Evolutionary conservation across 2,329 filamentous ascomycete species (phyloP).

Genomic region (Tympanopsis confertula): DNA sequence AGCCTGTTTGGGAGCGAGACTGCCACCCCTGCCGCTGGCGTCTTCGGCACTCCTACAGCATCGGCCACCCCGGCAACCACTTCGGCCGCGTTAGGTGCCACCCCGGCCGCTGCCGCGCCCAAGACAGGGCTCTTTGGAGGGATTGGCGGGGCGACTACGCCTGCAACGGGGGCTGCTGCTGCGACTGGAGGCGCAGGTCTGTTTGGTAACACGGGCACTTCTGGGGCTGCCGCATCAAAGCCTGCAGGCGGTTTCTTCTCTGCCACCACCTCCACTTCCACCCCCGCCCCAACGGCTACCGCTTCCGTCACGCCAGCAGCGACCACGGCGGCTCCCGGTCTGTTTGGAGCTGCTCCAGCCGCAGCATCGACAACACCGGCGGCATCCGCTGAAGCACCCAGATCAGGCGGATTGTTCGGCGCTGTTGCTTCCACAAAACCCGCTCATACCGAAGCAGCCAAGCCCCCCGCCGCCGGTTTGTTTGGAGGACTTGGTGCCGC

Average conservation of each 20-base stretch:
- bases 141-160: too few relatives aligned
- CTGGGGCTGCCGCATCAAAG: constrained; percentile 4
- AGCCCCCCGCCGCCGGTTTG: constrained; percentile 14
- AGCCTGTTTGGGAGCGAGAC: constrained; percentile 9
- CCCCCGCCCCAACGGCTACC: constrained; percentile 8
- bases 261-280: constrained; percentile 9
- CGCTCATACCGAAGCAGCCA: constrained; percentile 17
- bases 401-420: constrained; percentile 18
- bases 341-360: constrained; percentile 10
- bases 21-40: constrained; percentile 13
- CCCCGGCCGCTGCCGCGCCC: constrained; percentile 4
- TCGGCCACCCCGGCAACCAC: constrained; percentile 6
- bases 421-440: constrained; percentile 13
- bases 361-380: constrained; percentile 15
- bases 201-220: constrained; percentile 5
- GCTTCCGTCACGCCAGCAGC: constrained; percentile 14
- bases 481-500: constrained; percentile 12
- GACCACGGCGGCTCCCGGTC: constrained; percentile 7
- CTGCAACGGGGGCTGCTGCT: too few relatives aligned
- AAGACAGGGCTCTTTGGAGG: too few relatives aligned
- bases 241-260: constrained; percentile 15
- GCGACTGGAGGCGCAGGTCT: constrained; percentile 8
- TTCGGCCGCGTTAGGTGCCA: constrained; percentile 6
- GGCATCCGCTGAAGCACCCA: constrained; percentile 11
- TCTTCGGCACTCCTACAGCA: constrained; percentile 19